These are phyloP conservation scores for Sporothrix pseudoabietina DNA, from an alignment of 2,329 filamentous ascomycete species.

Conservation along the genomic window DNA sequence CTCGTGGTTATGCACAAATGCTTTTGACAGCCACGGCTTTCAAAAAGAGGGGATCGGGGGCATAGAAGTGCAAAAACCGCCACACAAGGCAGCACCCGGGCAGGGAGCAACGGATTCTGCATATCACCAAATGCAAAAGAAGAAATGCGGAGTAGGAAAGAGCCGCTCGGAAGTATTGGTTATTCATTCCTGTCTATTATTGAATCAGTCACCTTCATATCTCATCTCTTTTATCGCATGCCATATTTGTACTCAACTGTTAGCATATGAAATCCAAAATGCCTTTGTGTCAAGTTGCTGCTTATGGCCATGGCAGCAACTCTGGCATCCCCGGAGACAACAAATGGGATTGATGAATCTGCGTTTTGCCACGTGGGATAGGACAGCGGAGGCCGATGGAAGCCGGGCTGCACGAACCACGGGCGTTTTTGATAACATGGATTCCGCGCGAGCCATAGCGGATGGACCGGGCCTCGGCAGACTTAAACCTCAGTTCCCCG, in stretches of 20 bases:
- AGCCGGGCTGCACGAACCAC: background rate
- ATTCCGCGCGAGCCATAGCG: background rate
- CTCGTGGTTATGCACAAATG: background rate
- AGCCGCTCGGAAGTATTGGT: background rate
- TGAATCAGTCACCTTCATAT: too few relatives aligned
- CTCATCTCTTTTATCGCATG: background rate
- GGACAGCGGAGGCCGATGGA: background rate
- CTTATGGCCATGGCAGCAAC: too few relatives aligned
- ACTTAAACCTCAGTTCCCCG: background rate
- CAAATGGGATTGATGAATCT: background rate
- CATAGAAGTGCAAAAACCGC: background rate
- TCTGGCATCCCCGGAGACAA: background rate
- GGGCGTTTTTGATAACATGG: background rate
- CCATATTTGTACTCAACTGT: background rate
- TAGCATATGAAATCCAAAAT: background rate
- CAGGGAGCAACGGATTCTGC: background rate
- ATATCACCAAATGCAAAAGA: background rate
- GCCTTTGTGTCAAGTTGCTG: background rate
- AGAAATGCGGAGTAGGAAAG: background rate
- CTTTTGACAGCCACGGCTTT: background rate
- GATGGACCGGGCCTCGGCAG: background rate
- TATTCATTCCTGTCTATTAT: background rate
- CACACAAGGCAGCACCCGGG: background rate
- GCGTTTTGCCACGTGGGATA: background rate
- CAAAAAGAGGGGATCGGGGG: background rate